These are phyloP conservation scores for Asterochloris sp. DNA, from an alignment of 139 green algal species.

Conservation along the genomic window DNA sequence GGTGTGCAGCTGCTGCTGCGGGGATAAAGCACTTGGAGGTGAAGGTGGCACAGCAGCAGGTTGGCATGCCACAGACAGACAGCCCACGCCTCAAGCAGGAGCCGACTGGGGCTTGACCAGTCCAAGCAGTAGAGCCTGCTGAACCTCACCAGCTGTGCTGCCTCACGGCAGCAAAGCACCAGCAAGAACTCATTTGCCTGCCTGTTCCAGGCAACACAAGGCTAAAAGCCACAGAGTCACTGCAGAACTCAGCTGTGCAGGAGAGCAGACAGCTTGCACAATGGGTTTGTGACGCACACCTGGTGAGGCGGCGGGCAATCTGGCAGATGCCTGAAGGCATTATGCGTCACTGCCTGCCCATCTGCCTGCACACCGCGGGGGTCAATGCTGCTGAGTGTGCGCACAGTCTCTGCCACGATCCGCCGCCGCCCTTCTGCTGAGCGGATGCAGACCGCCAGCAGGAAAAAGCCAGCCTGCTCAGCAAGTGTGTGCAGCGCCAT, in stretches of 20 bases:
- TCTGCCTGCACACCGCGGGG: conserved; percentile 5
- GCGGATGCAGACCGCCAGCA: conserved; percentile 62
- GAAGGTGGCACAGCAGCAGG: no score
- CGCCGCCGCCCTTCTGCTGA: conserved; percentile 77
- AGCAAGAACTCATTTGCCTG: no score
- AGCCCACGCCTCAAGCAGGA: no score
- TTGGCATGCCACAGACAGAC: no score
- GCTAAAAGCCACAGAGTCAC: no score
- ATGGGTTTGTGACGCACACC: conserved; percentile 19
- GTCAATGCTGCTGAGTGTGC: conserved; percentile 37
- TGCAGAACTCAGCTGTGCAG: background rate
- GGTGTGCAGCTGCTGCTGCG: no score
- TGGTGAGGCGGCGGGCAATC: conserved; percentile 41
- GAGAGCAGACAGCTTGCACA: background rate
- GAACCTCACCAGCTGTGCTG: no score
- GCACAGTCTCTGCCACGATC: conserved; percentile 70
- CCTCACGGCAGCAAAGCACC: no score
- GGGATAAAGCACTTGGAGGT: no score
- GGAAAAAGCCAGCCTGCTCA: conserved; percentile 41
- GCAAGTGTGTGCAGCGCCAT: conserved; percentile 23
- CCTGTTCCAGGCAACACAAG: no score
- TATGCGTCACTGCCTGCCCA: background rate
- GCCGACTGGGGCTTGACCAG: no score
- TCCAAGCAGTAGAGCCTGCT: no score
- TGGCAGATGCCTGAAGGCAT: conserved; percentile 29